Base-by-base conservation (phyloP, 1,284 basidiomycete species). In the Apiotrichum montevideense region DNA sequence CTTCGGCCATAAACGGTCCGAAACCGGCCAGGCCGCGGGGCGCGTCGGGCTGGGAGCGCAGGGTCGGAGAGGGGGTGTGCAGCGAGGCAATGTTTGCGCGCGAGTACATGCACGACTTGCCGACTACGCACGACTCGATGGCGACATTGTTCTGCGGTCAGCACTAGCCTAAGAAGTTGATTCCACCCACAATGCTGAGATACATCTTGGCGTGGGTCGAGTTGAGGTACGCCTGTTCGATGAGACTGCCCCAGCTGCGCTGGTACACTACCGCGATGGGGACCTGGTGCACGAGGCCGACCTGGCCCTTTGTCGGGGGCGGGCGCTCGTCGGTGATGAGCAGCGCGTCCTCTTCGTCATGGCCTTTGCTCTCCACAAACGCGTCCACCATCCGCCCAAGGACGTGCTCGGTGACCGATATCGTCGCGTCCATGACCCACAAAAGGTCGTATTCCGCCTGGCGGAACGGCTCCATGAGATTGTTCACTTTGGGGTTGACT, bases 161-260 rank as follows among this genome's bases (percentile, higher is more conserved):
- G 21, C n/a, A 46, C 46, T 9, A 54, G 55, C 21, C 21, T 21
- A 21, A 21, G 21, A 21, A 21, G 21, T 21, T 21, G n/a, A 7
- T 13, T 2, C 4, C 2, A 66, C 75, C 69, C 57, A 77, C 76
- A 74, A 99, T 91, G 8, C 93, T 93, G 53, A 98, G 82, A 70
- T 99, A 99, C 95, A 98, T 98, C 76, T 96, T 98, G 13, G 95
- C 95, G 70, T 98, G 96, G 52, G 92, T 97, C 4, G 92, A 95
- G 72, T 95, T 96, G 51, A 99, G 79, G 72, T 97, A 99, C 1
- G 90, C 91, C 59, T 91, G 87, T 76, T 99, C 96, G 40, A 98
- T 81, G 57, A 85, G 81, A 13, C 92, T 87, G 0, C 94, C 96
- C 58, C 90, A 78, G 0, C 75, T 75, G 76, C 71, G 84, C 81